These are phyloP conservation scores for Alternaria angustiovoidea DNA, from an alignment of 2,329 filamentous ascomycete genomes.

Conservation along the genomic window DNA sequence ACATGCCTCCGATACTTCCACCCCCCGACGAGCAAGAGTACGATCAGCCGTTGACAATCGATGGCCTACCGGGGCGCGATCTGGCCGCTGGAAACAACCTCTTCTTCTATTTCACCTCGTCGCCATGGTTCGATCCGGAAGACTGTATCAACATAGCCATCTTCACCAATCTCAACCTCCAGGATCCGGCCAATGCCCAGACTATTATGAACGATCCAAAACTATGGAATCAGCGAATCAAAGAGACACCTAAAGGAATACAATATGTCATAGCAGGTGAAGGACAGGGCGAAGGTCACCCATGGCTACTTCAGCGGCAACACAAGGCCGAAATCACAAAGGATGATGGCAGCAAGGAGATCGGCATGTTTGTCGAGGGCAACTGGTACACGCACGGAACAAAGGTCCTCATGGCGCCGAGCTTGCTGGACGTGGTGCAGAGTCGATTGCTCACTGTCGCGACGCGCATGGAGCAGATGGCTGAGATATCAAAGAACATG, in stretches of 20 bases:
- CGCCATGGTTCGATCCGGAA: constrained; percentile 68
- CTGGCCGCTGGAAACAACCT: constrained; percentile 51
- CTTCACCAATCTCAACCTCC: constrained; percentile 60
- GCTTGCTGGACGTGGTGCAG: constrained; percentile 65
- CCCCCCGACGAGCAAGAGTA: constrained; percentile 47
- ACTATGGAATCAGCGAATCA: constrained; percentile 63
- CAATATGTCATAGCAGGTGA: constrained; percentile 69
- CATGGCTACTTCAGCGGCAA: constrained; percentile 70
- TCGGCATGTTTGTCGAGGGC: constrained; percentile 61
- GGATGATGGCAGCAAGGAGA: constrained; percentile 50
- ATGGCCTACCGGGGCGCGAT: constrained; percentile 29
- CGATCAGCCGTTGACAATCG: constrained; percentile 32
- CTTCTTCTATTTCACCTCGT: constrained; percentile 68
- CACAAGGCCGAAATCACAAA: constrained; percentile 32
- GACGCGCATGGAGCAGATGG: constrained; percentile 63
- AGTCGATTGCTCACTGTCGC: constrained; percentile 64
- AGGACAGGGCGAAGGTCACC: constrained; percentile 60
- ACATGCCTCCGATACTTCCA: constrained; percentile 39
- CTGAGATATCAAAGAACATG: constrained; percentile 62
- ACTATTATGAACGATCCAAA: constrained; percentile 63
- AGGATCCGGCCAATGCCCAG: constrained; percentile 52
- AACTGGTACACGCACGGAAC: constrained; percentile 70
- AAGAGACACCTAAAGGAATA: constrained; percentile 60
- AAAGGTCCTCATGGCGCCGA: constrained; percentile 68
- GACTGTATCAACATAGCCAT: constrained; percentile 67